These are phyloP conservation scores for Bonnemaisonia californica DNA, from an alignment of 31 red algal genomes.

Conservation along the genomic window DNA sequence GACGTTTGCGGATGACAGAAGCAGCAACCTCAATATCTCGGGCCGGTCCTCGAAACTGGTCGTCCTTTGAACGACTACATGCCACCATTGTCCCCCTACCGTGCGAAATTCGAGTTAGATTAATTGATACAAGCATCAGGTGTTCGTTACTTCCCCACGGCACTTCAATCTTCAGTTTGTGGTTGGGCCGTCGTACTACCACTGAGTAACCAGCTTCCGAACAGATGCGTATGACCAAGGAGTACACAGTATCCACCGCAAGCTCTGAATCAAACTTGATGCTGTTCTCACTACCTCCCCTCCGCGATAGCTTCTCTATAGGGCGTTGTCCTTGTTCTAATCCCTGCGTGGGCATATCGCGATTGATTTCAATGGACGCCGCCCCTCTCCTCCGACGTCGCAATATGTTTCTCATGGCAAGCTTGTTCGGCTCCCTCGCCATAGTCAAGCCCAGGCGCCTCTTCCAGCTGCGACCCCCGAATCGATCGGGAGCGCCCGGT, in stretches of 20 bases:
- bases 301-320: constrained; percentile 18
- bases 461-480: constrained; percentile 23
- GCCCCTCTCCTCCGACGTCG: constrained; percentile 12
- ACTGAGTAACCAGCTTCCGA: constrained; percentile 43
- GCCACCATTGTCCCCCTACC: constrained; percentile 32
- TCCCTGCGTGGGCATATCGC: neutral
- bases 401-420: constrained; percentile 30
- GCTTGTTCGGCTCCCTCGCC: neutral
- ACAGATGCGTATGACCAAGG: constrained; percentile 52
- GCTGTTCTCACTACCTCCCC: constrained; percentile 9
- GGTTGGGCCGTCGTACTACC: constrained; percentile 33
- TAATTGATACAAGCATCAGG: constrained; percentile 52
- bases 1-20: constrained; percentile 25
- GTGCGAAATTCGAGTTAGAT: constrained; percentile 36
- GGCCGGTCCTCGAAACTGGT: constrained; percentile 35
- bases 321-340: neutral
- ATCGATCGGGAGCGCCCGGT: neutral
- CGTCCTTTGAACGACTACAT: constrained; percentile 49
- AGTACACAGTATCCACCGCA: constrained; percentile 51
- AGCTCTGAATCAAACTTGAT: constrained; percentile 51
- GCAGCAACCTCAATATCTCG: constrained; percentile 57
- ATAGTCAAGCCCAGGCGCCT: neutral
- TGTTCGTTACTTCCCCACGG: constrained; percentile 5
- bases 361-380: constrained; percentile 1
- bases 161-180: constrained; percentile 72